A percentile compares a stretch with the other conserved stretches of the same genome.
Evolutionary conservation across 176 grass and related monocot genomes (phyloP).

Genomic region (Cymbopogon citratus): DNA sequence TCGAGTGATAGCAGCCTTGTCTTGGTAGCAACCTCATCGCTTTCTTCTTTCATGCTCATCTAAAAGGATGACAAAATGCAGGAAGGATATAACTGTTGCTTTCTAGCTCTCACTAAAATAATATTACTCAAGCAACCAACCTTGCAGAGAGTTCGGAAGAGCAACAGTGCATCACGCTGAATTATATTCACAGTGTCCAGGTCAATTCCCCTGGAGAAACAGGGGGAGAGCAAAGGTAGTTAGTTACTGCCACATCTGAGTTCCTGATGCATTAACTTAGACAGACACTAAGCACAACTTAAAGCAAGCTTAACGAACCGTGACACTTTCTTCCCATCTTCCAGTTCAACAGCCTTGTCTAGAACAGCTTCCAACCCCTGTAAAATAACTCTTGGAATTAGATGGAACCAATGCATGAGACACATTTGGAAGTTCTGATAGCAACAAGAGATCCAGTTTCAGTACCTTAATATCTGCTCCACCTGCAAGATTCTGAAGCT

Average conservation of each 20-base stretch:
- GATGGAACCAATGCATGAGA: constrained; percentile 1
- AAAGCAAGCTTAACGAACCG: constrained; percentile 48
- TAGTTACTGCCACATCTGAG: neutral
- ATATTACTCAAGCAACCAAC: constrained; percentile 37
- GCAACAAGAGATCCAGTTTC: constrained; percentile 5
- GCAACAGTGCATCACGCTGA: constrained; percentile 83
- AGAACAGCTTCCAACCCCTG: constrained; percentile 98
- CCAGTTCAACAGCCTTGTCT: constrained; percentile 94
- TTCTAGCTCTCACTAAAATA: constrained; percentile 17
- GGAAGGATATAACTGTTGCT: constrained; percentile 1
- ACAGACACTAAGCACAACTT: constrained; percentile 21
- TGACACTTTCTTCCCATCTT: constrained; percentile 94
- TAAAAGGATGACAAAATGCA: constrained; percentile 27
- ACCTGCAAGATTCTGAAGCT: constrained; percentile 95
- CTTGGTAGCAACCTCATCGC: constrained; percentile 84
- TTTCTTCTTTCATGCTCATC: constrained; percentile 99
- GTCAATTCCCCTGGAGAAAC: constrained; percentile 72
- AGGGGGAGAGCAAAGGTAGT: neutral
- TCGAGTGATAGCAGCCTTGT: constrained; percentile 97
- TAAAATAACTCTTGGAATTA: constrained; percentile 35
- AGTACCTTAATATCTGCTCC: constrained; percentile 95
- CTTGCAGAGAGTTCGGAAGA: constrained; percentile 97
- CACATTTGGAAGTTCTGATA: neutral
- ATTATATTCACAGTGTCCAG: constrained; percentile 84
- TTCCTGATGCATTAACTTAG: neutral